A percentile compares a stretch with the other conserved stretches of the same genome.
Evolutionary conservation across 257 asterid genomes (phyloP).

Genomic region (Handroanthus guayacan): DNA sequence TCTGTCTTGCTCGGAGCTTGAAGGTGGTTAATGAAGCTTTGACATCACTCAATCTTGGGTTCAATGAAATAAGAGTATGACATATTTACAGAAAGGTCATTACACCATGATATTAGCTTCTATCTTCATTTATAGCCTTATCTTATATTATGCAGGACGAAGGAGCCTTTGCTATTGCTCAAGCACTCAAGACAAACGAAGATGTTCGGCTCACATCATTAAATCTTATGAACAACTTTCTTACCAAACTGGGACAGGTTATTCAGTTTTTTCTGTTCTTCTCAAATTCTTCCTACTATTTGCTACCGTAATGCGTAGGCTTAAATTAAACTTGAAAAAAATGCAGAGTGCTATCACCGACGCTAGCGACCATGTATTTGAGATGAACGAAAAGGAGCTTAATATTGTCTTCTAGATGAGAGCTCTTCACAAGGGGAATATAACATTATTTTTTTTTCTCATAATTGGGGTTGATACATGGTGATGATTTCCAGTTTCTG

Average conservation of each 20-base stretch:
- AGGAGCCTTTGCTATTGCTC: constrained; percentile 94
- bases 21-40: constrained; percentile 90
- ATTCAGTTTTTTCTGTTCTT: neutral
- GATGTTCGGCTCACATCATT: constrained; percentile 82
- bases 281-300: neutral
- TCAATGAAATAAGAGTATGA: constrained; percentile 91
- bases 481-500: constrained; percentile 18
- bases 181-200: constrained; percentile 92
- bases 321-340: constrained; percentile 32
- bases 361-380: constrained; percentile 90
- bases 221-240: constrained; percentile 86
- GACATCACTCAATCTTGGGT: constrained; percentile 86
- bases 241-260: constrained; percentile 95
- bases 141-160: constrained; percentile 65
- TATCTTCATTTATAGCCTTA: neutral
- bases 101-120: neutral
- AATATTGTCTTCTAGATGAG: constrained; percentile 65
- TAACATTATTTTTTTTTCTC: neutral
- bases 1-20: constrained; percentile 89
- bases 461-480: constrained; percentile 4
- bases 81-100: constrained; percentile 4
- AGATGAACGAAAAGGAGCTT: constrained; percentile 95
- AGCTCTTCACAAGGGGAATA: constrained; percentile 21
- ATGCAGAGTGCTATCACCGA: constrained; percentile 94
- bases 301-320: neutral